These are phyloP conservation scores for Aquilaria yunnanensis DNA, from an alignment of 345 rosid genomes.

Conservation along the genomic window DNA sequence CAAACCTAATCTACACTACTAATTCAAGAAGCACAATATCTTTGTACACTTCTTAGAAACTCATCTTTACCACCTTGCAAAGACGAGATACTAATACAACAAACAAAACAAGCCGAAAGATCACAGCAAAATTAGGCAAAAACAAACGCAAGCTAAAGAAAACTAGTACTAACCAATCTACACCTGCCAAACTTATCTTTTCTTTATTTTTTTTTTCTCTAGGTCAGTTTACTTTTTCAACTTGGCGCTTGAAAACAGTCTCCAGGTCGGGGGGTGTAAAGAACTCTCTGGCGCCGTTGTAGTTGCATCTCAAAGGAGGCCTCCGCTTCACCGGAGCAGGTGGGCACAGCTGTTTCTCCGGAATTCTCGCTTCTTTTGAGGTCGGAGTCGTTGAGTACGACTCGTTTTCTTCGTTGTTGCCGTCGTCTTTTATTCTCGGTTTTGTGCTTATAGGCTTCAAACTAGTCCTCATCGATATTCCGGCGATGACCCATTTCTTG, in stretches of 20 bases:
- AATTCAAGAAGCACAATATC: conserved; percentile 26
- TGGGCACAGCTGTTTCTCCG: conserved; percentile 65
- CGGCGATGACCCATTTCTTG: conserved; percentile 78
- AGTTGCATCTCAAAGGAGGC: conserved; percentile 47
- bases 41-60: conserved; percentile 33
- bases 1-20: conserved; percentile 19
- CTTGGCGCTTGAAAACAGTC: conserved; percentile 60
- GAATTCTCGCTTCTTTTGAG: conserved; percentile 66
- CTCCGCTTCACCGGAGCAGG: conserved; percentile 80
- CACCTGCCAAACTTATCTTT: not conserved
- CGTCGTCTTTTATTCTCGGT: conserved; percentile 31
- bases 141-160: conserved; percentile 2
- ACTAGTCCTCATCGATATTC: conserved; percentile 49
- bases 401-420: conserved; percentile 33
- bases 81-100: conserved; percentile 14
- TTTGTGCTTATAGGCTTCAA: conserved; percentile 66
- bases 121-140: not conserved
- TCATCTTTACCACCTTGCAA: conserved; percentile 11
- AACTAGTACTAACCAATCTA: conserved; percentile 8
- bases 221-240: conserved; percentile 43
- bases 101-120: conserved; percentile 1
- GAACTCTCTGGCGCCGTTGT: conserved; percentile 57
- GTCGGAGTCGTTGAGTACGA: conserved; percentile 69
- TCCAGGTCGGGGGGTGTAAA: conserved; percentile 83
- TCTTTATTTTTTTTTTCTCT: not conserved